Conservation (phyloP, 2,329 filamentous ascomycete genomes). For the Aspergillus phoenicis region DNA sequence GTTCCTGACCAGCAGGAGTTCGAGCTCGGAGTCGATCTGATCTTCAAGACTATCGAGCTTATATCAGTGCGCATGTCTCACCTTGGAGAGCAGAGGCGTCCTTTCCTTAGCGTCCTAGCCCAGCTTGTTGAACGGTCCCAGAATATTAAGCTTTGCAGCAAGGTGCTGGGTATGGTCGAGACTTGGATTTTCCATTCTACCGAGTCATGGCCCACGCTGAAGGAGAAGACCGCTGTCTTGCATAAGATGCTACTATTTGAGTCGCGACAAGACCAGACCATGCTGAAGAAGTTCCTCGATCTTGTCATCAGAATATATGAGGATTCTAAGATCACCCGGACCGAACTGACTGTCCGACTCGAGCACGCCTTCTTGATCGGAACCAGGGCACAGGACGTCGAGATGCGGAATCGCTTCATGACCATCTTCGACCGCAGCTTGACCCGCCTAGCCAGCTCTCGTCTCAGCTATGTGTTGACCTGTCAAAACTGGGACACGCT, state of each 20-base stretch:
- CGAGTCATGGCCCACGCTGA: conserved; percentile 93
- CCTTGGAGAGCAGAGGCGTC: conserved; percentile 84
- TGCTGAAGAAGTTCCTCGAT: conserved; percentile 91
- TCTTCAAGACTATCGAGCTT: conserved; percentile 93
- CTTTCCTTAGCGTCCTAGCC: conserved; percentile 92
- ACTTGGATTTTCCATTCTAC: conserved; percentile 94
- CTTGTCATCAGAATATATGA: conserved; percentile 98
- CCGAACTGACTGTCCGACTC: conserved; percentile 93
- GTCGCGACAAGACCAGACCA: conserved; percentile 74
- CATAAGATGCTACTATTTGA: conserved; percentile 99
- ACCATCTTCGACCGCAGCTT: conserved; percentile 92
- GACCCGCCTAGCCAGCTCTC: conserved; percentile 86
- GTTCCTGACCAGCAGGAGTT: conserved; percentile 73
- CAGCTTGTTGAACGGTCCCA: conserved; percentile 94
- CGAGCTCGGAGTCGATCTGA: conserved; percentile 85
- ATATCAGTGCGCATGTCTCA: conserved; percentile 90
- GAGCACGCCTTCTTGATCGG: conserved; percentile 98
- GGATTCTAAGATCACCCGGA: conserved; percentile 91
- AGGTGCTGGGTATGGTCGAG: conserved; percentile 92
- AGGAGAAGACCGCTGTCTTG: conserved; percentile 98
- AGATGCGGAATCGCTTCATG: conserved; percentile 97
- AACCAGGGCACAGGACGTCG: conserved; percentile 86
- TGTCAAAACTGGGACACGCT: conserved; percentile 97
- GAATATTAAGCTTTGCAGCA: conserved; percentile 82
- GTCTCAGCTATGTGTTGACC: conserved; percentile 83